Evolutionary conservation across 202 grass and related monocot genomes (phyloP).

Genomic region (Musa balbisiana): DNA sequence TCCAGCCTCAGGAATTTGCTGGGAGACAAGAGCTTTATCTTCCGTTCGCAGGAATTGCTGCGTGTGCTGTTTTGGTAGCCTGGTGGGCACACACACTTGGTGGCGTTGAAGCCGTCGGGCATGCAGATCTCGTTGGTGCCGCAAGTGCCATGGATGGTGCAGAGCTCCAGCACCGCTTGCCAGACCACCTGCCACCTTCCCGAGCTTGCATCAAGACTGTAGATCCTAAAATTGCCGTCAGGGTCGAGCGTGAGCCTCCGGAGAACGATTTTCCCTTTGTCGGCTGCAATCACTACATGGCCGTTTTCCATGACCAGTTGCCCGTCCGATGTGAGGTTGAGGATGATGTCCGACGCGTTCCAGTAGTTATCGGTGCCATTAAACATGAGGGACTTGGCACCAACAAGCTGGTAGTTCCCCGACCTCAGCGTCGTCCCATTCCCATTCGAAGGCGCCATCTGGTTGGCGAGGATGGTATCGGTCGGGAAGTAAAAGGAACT

Average conservation of each 20-base stretch:
- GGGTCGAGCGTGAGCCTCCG: slow-evolving; percentile 60
- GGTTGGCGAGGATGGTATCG: slow-evolving; percentile 58
- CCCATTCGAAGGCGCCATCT: not conserved
- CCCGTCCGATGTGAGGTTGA: slow-evolving; percentile 41
- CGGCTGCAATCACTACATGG: slow-evolving; percentile 17
- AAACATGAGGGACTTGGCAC: slow-evolving; percentile 22
- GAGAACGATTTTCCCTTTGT: slow-evolving; percentile 15
- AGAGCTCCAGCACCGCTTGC: slow-evolving; percentile 71
- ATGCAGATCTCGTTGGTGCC: slow-evolving; percentile 44
- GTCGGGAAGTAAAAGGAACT: slow-evolving; percentile 30
- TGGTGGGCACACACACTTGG: slow-evolving; percentile 62
- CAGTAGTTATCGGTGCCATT: slow-evolving; percentile 15
- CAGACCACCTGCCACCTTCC: slow-evolving; percentile 38
- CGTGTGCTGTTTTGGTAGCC: slow-evolving; percentile 30
- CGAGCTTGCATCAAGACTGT: slow-evolving; percentile 29
- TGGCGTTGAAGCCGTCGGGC: slow-evolving; percentile 28
- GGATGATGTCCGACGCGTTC: not conserved
- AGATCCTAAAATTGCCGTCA: slow-evolving; percentile 49
- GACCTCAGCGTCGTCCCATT: slow-evolving; percentile 25
- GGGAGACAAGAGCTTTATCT: slow-evolving; percentile 5
- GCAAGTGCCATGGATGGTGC: slow-evolving; percentile 62
- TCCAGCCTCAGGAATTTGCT: slow-evolving; percentile 68
- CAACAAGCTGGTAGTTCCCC: slow-evolving; percentile 27
- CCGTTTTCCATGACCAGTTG: slow-evolving; percentile 1
- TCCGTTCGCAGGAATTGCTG: slow-evolving; percentile 16